Base-by-base conservation (phyloP, 2,329 filamentous ascomycete genomes). In the Penicillium sp. region DNA sequence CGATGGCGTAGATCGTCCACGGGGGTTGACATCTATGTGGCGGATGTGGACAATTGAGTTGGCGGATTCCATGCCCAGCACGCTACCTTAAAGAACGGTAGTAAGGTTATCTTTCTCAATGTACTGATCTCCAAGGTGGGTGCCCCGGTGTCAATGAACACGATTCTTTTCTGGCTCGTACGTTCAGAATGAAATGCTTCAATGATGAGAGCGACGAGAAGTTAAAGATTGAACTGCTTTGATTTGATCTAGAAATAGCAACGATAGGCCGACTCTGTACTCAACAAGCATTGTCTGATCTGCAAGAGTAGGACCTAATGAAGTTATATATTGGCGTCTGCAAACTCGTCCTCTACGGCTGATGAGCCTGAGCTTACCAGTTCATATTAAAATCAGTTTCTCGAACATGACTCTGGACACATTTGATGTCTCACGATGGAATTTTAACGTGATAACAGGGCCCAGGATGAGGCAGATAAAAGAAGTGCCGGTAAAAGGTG, bases 291-390 rank as follows among this genome's bases (percentile, higher is more conserved):
- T n/a, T 16, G 4, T 37, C 38, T 19, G 38, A 40, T 40, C 38
- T n/a, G 38, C 38, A 40, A 40, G 5, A 40, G 6, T 19, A 6
- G 14, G 35, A 14, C 38, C 38, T 19, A 14, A 14, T n/a, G 16
- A 40, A 40, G 38, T 40, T 37, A 40, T 40, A 6, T 19, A 4
- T 40, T 40, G 38, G 5, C 84, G 71, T 85, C 84, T 19, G 77
- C 76, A 68, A 85, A 61, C 8, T 22, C n/a, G 16, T 40, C 38
- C 38, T 28, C 25, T 16, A 16, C 7, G 22, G 19, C 43, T 26
- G 43, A 26, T 46, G 26, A 28, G 14, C 43, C 35, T 37, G 35
- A 37, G 35, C 35, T 14, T 37, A 37, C 14, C 2, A 37, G 35
- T 37, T n/a, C 26, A 28, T 2, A 8, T 10, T 26, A 4, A 26